These are phyloP conservation scores for Ophiostoma sp. DNA, from an alignment of 2,329 filamentous ascomycete species.

Conservation along the genomic window DNA sequence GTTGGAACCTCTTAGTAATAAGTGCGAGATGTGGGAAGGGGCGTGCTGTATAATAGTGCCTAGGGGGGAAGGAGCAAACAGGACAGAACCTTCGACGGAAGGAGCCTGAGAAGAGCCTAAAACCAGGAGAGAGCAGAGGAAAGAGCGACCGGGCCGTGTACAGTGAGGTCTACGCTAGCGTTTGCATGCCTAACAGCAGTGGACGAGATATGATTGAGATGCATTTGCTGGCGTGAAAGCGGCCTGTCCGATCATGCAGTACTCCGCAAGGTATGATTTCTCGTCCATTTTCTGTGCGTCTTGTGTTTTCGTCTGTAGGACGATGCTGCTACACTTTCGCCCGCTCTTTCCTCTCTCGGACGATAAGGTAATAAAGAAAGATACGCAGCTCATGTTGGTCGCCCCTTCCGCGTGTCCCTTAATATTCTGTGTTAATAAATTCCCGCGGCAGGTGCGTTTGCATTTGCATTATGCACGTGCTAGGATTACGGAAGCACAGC, in stretches of 20 bases:
- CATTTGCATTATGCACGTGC: conserved; percentile 7
- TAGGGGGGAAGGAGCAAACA: background rate
- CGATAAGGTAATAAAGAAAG: too few relatives aligned
- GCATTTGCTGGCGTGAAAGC: too few relatives aligned
- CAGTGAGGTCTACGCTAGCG: background rate
- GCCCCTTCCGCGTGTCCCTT: background rate
- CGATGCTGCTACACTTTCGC: background rate
- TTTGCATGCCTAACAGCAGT: background rate
- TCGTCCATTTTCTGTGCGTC: background rate
- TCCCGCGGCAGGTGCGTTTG: background rate
- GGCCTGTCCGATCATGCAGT: background rate
- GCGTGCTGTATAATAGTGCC: background rate
- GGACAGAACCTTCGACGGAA: background rate
- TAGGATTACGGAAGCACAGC: background rate
- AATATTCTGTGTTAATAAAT: background rate
- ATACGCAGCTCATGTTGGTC: background rate
- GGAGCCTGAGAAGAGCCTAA: background rate
- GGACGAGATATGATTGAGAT: background rate
- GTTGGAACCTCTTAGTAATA: background rate
- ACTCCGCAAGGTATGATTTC: background rate
- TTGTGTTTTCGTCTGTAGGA: background rate
- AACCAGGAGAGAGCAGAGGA: background rate
- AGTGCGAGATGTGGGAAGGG: background rate
- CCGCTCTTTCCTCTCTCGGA: background rate
- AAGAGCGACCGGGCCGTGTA: background rate